Conservation (phyloP, 768 basidiomycete genomes). For the Rubroboletus satanas region DNA sequence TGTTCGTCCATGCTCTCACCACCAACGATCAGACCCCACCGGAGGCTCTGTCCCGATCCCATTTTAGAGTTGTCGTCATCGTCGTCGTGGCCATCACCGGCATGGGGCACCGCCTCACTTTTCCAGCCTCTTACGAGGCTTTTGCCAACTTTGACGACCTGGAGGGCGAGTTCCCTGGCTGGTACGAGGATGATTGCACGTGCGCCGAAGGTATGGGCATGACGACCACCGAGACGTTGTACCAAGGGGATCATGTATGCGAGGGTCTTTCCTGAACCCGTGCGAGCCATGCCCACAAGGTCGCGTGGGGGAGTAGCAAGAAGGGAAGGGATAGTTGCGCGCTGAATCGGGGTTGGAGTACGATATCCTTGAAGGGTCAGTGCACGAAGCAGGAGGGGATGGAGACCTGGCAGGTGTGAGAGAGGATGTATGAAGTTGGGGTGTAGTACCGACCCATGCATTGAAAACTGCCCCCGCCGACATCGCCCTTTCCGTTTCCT, state of each 20-base stretch:
- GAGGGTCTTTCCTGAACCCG: slow-evolving; percentile 95
- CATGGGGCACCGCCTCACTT: slow-evolving; percentile 57
- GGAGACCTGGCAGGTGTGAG: slow-evolving; percentile 53
- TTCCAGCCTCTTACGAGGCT: slow-evolving; percentile 85
- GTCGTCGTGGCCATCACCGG: slow-evolving; percentile 59
- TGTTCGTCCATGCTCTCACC: slow-evolving; percentile 95
- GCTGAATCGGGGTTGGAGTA: slow-evolving; percentile 94
- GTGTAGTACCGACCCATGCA: slow-evolving; percentile 72
- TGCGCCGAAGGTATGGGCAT: slow-evolving; percentile 76
- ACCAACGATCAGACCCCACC: slow-evolving; percentile 95
- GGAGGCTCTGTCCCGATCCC: slow-evolving; percentile 52
- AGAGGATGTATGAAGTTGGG: neutral
- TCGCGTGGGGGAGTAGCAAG: slow-evolving; percentile 83
- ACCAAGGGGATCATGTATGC: slow-evolving; percentile 93
- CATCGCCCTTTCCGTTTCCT: slow-evolving; percentile 66
- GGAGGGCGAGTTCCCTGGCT: slow-evolving; percentile 89
- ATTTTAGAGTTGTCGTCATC: slow-evolving; percentile 46
- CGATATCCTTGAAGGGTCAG: slow-evolving; percentile 91
- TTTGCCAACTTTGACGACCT: slow-evolving; percentile 92
- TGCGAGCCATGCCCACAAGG: slow-evolving; percentile 97
- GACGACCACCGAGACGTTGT: slow-evolving; percentile 78
- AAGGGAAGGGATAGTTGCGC: slow-evolving; percentile 81
- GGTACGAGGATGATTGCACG: slow-evolving; percentile 88
- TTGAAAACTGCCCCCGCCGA: slow-evolving; percentile 94
- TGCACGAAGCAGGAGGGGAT: slow-evolving; percentile 78